Evolutionary conservation across 2,329 filamentous ascomycete species (phyloP).

Genomic region (Fusarium xylarioides): DNA sequence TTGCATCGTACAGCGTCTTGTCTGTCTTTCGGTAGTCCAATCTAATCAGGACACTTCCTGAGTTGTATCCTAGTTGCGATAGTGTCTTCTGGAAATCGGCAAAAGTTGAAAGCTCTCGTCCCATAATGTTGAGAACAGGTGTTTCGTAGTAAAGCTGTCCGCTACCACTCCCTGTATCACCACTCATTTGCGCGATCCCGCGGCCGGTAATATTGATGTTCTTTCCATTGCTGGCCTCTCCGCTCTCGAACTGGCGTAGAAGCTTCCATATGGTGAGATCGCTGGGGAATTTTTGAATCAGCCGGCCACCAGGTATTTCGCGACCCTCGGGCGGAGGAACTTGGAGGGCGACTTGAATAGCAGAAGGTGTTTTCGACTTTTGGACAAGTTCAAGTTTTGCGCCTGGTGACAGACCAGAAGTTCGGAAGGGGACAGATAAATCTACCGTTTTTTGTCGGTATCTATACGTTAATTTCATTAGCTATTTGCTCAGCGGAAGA

Average conservation of each 20-base stretch:
- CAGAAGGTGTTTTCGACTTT: slow-evolving; percentile 83
- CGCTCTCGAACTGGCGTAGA: slow-evolving; percentile 88
- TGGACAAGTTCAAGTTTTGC: slow-evolving; percentile 93
- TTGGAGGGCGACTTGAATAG: slow-evolving; percentile 89
- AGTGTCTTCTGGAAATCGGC: slow-evolving; percentile 88
- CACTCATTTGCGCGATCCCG: slow-evolving; percentile 71
- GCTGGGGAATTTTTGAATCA: slow-evolving; percentile 87
- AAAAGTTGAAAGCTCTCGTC: slow-evolving; percentile 79
- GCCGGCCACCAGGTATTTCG: slow-evolving; percentile 69
- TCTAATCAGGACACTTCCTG: slow-evolving; percentile 80
- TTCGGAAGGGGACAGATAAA: slow-evolving; percentile 83
- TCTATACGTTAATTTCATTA: slow-evolving; percentile 52
- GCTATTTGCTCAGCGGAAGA: neutral
- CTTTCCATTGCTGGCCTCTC: slow-evolving; percentile 66
- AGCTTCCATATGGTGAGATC: slow-evolving; percentile 90
- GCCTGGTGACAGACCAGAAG: slow-evolving; percentile 82
- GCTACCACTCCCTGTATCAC: slow-evolving; percentile 63
- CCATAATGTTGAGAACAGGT: slow-evolving; percentile 85
- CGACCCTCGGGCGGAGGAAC: slow-evolving; percentile 76
- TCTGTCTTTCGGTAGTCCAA: slow-evolving; percentile 80
- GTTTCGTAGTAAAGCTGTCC: slow-evolving; percentile 89
- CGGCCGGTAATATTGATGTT: slow-evolving; percentile 85
- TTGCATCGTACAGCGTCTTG: slow-evolving; percentile 83
- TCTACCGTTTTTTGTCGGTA: slow-evolving; percentile 87
- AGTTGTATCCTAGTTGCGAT: slow-evolving; percentile 85